A percentile compares a stretch with the other conserved stretches of the same genome.
Evolutionary conservation across 108 stramenopile species (phyloP).

Genomic region (Cyclotella choctawhatcheeana): DNA sequence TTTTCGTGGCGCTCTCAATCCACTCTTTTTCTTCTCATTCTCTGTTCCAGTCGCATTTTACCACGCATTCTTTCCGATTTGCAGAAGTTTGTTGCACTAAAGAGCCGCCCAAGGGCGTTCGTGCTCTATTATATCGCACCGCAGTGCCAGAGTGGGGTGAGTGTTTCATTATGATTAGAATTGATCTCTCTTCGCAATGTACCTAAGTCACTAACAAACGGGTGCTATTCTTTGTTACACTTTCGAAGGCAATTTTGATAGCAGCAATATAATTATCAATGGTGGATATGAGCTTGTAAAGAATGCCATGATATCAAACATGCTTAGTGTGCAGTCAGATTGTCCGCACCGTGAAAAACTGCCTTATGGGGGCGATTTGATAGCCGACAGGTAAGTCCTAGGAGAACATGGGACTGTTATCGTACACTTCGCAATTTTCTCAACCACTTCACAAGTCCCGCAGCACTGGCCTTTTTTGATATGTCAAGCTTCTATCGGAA

Average conservation of each 20-base stretch:
- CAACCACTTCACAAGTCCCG: no score
- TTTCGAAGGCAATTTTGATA: slow-evolving; percentile 31
- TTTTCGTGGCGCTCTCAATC: no score
- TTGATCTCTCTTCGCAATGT: background rate
- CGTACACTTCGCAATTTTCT: no score
- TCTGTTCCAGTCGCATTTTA: slow-evolving; percentile 49
- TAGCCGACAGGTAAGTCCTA: no score
- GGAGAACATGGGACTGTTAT: no score
- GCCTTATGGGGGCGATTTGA: slow-evolving; percentile 52
- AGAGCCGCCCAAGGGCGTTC: slow-evolving; percentile 21
- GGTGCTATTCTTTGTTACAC: background rate
- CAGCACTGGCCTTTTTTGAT: slow-evolving; percentile 50
- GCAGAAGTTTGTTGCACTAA: slow-evolving; percentile 44
- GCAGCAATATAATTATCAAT: slow-evolving; percentile 33
- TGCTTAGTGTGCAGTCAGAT: slow-evolving; percentile 59
- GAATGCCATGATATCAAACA: slow-evolving; percentile 47
- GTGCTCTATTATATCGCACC: slow-evolving; percentile 39
- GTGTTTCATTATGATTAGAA: background rate
- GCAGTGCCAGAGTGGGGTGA: slow-evolving; percentile 42
- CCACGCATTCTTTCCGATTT: slow-evolving; percentile 46
- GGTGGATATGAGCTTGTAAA: slow-evolving; percentile 45
- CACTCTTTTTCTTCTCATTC: no score
- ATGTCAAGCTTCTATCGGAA: slow-evolving; percentile 55
- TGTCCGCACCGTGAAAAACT: slow-evolving; percentile 64
- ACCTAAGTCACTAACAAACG: background rate